Evolutionary conservation across 371 early-diverging fungal species (phyloP).

Genomic region (Choanephora cucurbitarum): DNA sequence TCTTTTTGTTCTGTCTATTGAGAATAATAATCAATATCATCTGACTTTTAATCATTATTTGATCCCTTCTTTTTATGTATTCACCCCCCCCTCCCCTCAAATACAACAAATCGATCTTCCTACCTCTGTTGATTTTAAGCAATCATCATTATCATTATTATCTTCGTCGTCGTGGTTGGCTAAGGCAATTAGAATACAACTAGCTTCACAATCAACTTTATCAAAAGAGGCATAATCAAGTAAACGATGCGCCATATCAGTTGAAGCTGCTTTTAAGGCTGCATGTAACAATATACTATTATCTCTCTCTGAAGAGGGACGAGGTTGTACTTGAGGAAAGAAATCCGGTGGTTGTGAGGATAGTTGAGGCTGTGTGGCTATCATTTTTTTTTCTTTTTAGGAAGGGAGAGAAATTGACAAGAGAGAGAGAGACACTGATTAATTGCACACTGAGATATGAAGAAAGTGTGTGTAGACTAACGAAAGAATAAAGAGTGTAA

Average conservation of each 20-base stretch:
- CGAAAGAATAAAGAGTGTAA: no score
- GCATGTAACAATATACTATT: conserved; percentile 23
- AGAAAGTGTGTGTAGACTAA: no score
- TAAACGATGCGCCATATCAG: conserved; percentile 22
- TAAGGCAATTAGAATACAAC: conserved; percentile 47
- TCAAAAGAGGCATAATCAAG: conserved; percentile 36
- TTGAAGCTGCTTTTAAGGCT: conserved; percentile 23
- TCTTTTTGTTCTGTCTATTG: not conserved
- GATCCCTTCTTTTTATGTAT: conserved; percentile 7
- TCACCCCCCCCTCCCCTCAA: no score
- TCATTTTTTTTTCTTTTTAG: no score
- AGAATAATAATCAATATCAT: conserved; percentile 2
- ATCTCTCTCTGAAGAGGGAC: conserved; percentile 46
- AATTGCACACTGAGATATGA: no score
- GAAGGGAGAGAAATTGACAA: no score
- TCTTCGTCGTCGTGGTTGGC: conserved; percentile 42
- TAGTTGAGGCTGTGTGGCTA: not conserved
- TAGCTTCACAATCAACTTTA: conserved; percentile 45
- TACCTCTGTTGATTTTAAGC: no score
- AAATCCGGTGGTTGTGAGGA: conserved; percentile 16
- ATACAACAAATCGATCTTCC: no score
- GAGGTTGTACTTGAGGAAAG: conserved; percentile 44
- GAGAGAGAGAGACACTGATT: no score
- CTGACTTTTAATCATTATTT: conserved; percentile 15
- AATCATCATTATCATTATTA: no score